Evolutionary conservation across 2,329 filamentous ascomycete genomes (phyloP).

Genomic region (Chrysoporthe deuterocubensis): DNA sequence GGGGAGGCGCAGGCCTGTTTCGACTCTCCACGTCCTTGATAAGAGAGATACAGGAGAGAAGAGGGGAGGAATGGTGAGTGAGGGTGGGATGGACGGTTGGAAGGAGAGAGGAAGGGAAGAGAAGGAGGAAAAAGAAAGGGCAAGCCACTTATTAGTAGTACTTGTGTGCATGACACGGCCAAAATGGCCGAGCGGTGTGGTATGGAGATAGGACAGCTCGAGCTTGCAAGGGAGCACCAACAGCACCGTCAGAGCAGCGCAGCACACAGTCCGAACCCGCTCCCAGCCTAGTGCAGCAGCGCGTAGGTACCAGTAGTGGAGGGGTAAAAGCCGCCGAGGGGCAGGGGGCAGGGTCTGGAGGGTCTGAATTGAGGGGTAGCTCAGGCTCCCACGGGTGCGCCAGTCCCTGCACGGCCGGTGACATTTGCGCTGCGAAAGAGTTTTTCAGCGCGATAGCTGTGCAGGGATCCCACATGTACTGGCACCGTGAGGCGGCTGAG

Average conservation of each 20-base stretch:
- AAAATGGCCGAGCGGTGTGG: constrained; percentile 21
- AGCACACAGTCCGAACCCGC: constrained; percentile 5
- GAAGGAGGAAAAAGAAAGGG: constrained; percentile 15
- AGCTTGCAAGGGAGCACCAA: constrained; percentile 13
- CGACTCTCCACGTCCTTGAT: constrained; percentile 27
- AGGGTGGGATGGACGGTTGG: constrained; percentile 20
- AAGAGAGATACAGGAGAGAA: constrained; percentile 26
- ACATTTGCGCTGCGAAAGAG: constrained; percentile 11
- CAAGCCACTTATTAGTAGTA: constrained; percentile 21
- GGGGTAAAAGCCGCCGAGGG: constrained; percentile 15
- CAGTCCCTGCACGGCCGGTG: constrained; percentile 1
- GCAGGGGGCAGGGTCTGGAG: constrained; percentile 1
- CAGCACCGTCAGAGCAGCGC: neutral
- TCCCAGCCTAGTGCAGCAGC: neutral
- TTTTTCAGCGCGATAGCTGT: neutral
- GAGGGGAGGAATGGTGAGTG: constrained; percentile 23
- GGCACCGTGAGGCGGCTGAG: neutral
- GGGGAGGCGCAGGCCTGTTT: constrained; percentile 4
- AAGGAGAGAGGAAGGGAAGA: constrained; percentile 12
- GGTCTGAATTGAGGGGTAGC: constrained; percentile 19
- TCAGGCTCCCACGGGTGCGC: constrained; percentile 9
- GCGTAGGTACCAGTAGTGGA: neutral
- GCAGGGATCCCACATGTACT: constrained; percentile 6
- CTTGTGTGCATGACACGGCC: constrained; percentile 12
- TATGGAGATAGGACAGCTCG: constrained; percentile 13